phyloP scores from a whole-genome alignment of 306 rosid species.

The Lathyrus aphaca region DNA sequence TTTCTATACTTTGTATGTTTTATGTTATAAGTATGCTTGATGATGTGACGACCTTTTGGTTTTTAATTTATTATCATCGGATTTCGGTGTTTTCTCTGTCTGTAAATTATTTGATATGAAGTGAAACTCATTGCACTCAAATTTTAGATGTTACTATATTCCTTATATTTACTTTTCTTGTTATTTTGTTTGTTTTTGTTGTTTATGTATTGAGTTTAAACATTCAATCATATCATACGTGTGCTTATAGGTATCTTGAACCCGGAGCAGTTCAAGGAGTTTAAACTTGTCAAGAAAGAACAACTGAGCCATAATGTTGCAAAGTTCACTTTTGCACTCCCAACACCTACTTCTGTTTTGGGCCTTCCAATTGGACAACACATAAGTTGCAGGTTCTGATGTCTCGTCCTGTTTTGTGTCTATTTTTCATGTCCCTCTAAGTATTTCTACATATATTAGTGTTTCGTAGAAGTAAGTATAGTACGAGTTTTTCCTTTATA shows the following conservation, averaged over 20 bases:
- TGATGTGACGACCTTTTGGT: background rate
- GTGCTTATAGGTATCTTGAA: constrained; percentile 63
- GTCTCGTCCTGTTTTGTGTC: constrained; percentile 11
- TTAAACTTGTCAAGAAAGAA: constrained; percentile 75
- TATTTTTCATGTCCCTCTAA: constrained; percentile 12
- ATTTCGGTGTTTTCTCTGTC: background rate
- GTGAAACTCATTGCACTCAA: constrained; percentile 10
- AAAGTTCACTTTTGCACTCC: constrained; percentile 82
- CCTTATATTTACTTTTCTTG: constrained; percentile 8
- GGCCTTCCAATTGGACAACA: constrained; percentile 99
- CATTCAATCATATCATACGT: constrained; percentile 27
- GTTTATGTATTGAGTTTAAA: constrained; percentile 19
- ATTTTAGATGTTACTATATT: background rate
- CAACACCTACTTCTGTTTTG: constrained; percentile 75
- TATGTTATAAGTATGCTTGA: constrained; percentile 13
- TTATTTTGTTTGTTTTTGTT: constrained; percentile 16
- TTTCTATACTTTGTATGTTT: constrained; percentile 6
- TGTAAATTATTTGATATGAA: constrained; percentile 5
- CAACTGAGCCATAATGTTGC: constrained; percentile 98
- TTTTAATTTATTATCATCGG: background rate
- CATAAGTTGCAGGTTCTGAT: constrained; percentile 91
- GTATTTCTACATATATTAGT: constrained; percentile 4
- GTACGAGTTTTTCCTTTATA: background rate
- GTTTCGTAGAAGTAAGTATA: background rate
- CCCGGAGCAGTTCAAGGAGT: constrained; percentile 74